Evolutionary conservation across 2,329 filamentous ascomycete genomes (phyloP).

Genomic region (Fusarium albidum): DNA sequence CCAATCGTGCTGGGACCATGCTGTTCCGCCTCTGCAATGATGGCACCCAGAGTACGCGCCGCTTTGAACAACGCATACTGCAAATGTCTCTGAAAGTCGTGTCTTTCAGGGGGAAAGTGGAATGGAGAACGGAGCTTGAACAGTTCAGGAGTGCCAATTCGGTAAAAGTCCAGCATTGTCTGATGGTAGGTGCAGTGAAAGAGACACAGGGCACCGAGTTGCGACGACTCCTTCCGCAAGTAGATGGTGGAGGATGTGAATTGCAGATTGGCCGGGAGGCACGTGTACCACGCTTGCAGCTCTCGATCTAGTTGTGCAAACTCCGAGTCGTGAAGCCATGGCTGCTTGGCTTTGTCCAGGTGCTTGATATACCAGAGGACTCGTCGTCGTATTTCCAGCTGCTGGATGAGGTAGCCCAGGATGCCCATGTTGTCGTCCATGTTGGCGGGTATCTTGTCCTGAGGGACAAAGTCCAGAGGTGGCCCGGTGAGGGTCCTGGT

Average conservation of each 20-base stretch:
- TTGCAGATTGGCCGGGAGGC: slow-evolving; percentile 17
- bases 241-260: slow-evolving; percentile 20
- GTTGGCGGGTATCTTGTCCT: slow-evolving; percentile 5
- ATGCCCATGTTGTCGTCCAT: slow-evolving; percentile 24
- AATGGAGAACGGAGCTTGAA: slow-evolving; percentile 25
- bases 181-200: slow-evolving; percentile 28
- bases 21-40: slow-evolving; percentile 22
- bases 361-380: slow-evolving; percentile 27
- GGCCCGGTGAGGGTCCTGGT: slow-evolving; percentile 12
- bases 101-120: slow-evolving; percentile 16
- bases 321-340: slow-evolving; percentile 25
- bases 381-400: slow-evolving; percentile 20
- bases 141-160: slow-evolving; percentile 21
- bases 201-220: slow-evolving; percentile 23
- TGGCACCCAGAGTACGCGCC: slow-evolving; percentile 15
- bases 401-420: slow-evolving; percentile 20
- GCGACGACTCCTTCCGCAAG: slow-evolving; percentile 19
- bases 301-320: slow-evolving; percentile 13
- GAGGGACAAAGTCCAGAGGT: slow-evolving; percentile 10
- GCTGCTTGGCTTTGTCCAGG: slow-evolving; percentile 15
- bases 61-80: slow-evolving; percentile 8
- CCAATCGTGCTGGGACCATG: slow-evolving; percentile 19
- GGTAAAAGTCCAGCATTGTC: slow-evolving; percentile 26
- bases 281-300: slow-evolving; percentile 10
- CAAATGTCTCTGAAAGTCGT: slow-evolving; percentile 8